phyloP scores from a whole-genome alignment of 129 eudicot species.

The Rutidosis leptorrhynchoides region DNA sequence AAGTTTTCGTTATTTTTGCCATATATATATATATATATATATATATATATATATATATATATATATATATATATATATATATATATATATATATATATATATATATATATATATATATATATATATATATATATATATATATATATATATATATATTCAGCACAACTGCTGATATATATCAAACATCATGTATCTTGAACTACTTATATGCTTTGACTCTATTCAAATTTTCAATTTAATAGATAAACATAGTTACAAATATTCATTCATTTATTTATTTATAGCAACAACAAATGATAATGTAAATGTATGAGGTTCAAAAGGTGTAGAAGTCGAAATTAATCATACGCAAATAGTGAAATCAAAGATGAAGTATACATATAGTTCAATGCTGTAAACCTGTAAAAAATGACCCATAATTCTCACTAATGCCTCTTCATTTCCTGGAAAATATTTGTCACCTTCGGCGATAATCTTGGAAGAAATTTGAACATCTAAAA shows the following conservation, averaged over 20 bases:
- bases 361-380: constrained; percentile 22
- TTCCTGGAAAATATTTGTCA: constrained; percentile 68
- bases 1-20: too few relatives aligned
- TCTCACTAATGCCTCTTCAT: constrained; percentile 81
- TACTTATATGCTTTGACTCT: constrained; percentile 1
- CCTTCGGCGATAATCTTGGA: constrained; percentile 84
- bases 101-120: too few relatives aligned
- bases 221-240: constrained; percentile 8
- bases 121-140: too few relatives aligned
- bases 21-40: too few relatives aligned
- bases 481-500: constrained; percentile 81
- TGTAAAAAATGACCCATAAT: constrained; percentile 8
- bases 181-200: constrained; percentile 6
- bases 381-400: constrained; percentile 21
- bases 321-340: constrained; percentile 27
- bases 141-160: too few relatives aligned
- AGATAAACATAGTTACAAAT: constrained; percentile 8
- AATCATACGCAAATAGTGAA: constrained; percentile 19
- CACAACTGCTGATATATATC: not conserved
- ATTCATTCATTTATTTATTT: constrained; percentile 33
- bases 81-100: too few relatives aligned
- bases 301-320: constrained; percentile 15
- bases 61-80: too few relatives aligned
- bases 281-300: constrained; percentile 23
- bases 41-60: too few relatives aligned